A percentile compares a stretch with the other conserved stretches of the same genome.
These are phyloP conservation scores for Ogataea salicorniae DNA, from an alignment of 805 yeast genomes.

Conservation along the genomic window DNA sequence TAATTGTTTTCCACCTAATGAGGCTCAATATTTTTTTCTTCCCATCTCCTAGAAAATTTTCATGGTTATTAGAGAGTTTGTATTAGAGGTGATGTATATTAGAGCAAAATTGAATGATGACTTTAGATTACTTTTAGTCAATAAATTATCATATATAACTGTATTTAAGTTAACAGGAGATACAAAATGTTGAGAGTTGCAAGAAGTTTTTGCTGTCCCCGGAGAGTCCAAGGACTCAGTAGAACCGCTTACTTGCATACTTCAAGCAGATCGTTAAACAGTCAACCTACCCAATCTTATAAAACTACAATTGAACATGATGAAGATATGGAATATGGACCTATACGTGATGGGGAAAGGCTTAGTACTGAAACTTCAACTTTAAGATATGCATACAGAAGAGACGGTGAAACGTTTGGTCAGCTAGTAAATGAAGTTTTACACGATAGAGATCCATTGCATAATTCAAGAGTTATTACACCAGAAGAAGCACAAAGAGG, in stretches of 20 bases:
- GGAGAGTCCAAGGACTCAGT: too few species aligned
- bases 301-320: slow-evolving; percentile 22
- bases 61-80: too few species aligned
- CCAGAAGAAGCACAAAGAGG: slow-evolving; percentile 32
- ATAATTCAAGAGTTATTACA: slow-evolving; percentile 32
- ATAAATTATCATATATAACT: too few species aligned
- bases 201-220: too few species aligned
- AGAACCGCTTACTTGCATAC: neutral
- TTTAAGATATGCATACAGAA: slow-evolving; percentile 31
- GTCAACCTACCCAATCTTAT: neutral
- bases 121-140: too few species aligned
- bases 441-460: slow-evolving; percentile 30
- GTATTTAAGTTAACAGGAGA: neutral
- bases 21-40: too few species aligned
- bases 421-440: slow-evolving; percentile 36
- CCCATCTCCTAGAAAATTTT: too few species aligned
- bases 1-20: too few species aligned
- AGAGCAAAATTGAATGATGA: too few species aligned
- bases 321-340: slow-evolving; percentile 8
- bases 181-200: too few species aligned
- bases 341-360: slow-evolving; percentile 13
- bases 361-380: slow-evolving; percentile 21
- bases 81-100: too few species aligned
- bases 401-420: slow-evolving; percentile 38
- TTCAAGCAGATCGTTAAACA: neutral